Evolutionary conservation across 148 eudicot species (phyloP).

Genomic region (Chenopodium berlandieri): DNA sequence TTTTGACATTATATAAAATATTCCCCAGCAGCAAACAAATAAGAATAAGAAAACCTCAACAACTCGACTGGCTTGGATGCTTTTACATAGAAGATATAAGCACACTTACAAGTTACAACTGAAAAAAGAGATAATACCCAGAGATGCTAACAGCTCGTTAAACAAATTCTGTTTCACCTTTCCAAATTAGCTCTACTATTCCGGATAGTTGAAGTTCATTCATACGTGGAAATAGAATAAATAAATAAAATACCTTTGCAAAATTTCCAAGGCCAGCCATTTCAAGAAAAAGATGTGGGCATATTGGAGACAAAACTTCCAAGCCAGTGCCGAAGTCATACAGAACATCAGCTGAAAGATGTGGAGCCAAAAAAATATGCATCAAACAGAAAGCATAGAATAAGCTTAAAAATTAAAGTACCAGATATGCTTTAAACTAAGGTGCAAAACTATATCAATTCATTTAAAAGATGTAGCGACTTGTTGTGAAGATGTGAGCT

Average conservation of each 20-base stretch:
- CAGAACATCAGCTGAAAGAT: slow-evolving; percentile 83
- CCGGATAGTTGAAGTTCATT: not conserved
- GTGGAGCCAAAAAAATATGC: slow-evolving; percentile 18
- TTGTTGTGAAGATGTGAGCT: not conserved
- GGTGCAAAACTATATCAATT: not conserved
- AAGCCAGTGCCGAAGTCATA: slow-evolving; percentile 94
- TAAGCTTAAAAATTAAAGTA: not conserved
- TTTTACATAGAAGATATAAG: not conserved
- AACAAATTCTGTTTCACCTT: not conserved
- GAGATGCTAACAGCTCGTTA: not conserved
- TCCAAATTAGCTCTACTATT: not conserved
- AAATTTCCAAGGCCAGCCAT: slow-evolving; percentile 99
- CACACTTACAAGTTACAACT: not conserved
- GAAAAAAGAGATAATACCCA: not conserved
- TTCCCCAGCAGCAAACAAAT: not conserved
- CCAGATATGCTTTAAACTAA: not conserved
- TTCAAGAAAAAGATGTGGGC: slow-evolving; percentile 92
- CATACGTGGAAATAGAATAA: not conserved
- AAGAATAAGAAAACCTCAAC: not conserved
- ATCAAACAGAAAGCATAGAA: slow-evolving; percentile 3
- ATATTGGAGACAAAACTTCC: slow-evolving; percentile 93
- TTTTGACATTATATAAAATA: not conserved
- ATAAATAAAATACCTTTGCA: slow-evolving; percentile 59
- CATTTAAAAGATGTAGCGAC: not conserved
- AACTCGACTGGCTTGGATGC: not conserved